Evolutionary conservation across 192 early-diverging fungal genomes (phyloP), one percentile per base, ranked within the genome.

Genomic region (Coemansia asiatica): DNA sequence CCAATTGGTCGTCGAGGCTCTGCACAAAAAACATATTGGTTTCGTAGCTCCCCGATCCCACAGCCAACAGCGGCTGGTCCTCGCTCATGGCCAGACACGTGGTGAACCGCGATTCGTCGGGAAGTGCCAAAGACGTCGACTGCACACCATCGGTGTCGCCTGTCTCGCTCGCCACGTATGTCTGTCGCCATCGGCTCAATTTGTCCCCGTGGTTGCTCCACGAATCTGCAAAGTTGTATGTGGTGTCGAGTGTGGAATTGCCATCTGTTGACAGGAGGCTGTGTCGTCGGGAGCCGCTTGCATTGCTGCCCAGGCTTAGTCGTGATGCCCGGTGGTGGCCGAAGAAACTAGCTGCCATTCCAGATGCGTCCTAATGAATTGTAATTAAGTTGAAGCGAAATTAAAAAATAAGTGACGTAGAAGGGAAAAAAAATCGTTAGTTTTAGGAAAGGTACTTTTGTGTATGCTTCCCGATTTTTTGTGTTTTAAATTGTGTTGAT

Each of bases 21-120:
- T 81, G 77, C 54, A 84, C 78, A n/a, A 84, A 74, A 22, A 81
- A 84, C 67, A 84, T 76, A 61, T 84, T 84, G 13, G 83, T 76
- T 19, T 76, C 72, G 57, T 76, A 61, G 63, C 78, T 74, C 13
- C 78, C 83, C 16, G 83, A 84, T 3, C 83, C 83, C 0, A 76
- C 68, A 0, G 83, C 83, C 51, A 81, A 22, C 26, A 84, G 68
- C 21, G 77, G 68, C 56, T 77, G 66, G 66, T 80, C 78, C 36
- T 72, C 63, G 67, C 71, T 74, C 72, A 78, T 33, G 4, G 82
- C 82, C 65, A 83, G 49, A 56, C 82, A 74, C 1, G 82, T 83
- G 1, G 82, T 76, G 56, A 83, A 83, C n/a, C 74, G 67, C 16
- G 73, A 56, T 19, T 64, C 60, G 56, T 83, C 82, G 2, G 82